phyloP scores from a whole-genome alignment of 495 filamentous ascomycete genomes.

The Penicilliopsis zonata region DNA sequence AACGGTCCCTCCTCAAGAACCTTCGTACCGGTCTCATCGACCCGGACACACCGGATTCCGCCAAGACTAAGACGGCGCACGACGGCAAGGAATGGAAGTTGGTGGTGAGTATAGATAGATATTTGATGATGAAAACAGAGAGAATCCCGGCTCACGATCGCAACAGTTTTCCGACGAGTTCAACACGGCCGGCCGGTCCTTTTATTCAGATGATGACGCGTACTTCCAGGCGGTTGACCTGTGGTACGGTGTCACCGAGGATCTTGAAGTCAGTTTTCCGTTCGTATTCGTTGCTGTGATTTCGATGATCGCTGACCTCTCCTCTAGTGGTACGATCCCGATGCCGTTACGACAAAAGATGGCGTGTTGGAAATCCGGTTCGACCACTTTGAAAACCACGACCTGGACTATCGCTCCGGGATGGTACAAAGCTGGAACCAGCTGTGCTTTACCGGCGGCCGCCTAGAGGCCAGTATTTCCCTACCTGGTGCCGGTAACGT shows the following conservation, averaged over 20 bases:
- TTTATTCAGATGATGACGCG: constrained; percentile 64
- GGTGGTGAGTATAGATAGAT: constrained; percentile 35
- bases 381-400: constrained; percentile 56
- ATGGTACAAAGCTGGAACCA: constrained; percentile 80
- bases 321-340: constrained; percentile 64
- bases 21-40: constrained; percentile 52
- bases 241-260: constrained; percentile 73
- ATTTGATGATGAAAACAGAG: neutral
- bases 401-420: constrained; percentile 60
- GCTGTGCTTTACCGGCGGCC: constrained; percentile 64
- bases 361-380: constrained; percentile 58
- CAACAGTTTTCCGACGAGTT: constrained; percentile 69
- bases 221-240: constrained; percentile 59
- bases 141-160: neutral
- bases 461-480: constrained; percentile 67
- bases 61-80: constrained; percentile 39
- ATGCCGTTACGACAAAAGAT: constrained; percentile 56
- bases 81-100: constrained; percentile 53
- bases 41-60: constrained; percentile 55
- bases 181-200: constrained; percentile 55
- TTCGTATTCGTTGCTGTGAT: neutral
- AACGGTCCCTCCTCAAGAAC: constrained; percentile 46
- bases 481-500: constrained; percentile 58
- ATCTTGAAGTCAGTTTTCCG: constrained; percentile 44
- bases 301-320: constrained; percentile 1